These are phyloP conservation scores for Neopestalotiopsis sp. DNA, from an alignment of 2,329 filamentous ascomycete species.

Conservation along the genomic window DNA sequence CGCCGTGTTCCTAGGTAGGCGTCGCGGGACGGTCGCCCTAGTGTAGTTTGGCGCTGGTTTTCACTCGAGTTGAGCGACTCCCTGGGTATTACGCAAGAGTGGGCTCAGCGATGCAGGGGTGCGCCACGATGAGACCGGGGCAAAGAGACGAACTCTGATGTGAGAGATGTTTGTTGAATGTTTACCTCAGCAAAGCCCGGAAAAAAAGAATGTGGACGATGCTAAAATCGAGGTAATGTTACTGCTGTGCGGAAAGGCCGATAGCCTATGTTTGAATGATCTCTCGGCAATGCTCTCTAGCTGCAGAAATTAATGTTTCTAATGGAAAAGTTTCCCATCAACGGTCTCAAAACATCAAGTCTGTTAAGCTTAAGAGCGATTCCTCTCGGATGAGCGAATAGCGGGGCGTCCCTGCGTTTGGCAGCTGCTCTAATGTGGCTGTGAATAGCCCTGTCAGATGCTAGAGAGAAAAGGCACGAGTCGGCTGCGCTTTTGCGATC, in stretches of 20 bases:
- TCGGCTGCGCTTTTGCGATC: not conserved
- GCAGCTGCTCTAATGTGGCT: conserved; percentile 18
- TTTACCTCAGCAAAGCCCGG: conserved; percentile 1
- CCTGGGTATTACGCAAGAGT: conserved; percentile 16
- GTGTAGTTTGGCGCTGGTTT: not conserved
- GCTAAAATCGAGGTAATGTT: not conserved
- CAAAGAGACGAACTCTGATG: not conserved
- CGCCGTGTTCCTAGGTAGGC: conserved; percentile 5
- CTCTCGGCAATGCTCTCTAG: not conserved
- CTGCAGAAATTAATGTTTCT: not conserved
- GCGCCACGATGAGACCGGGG: conserved; percentile 6
- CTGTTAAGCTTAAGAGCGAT: conserved; percentile 11
- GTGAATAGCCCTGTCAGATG: conserved; percentile 6
- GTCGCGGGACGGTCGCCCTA: conserved; percentile 1
- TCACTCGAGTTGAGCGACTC: not conserved
- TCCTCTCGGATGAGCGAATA: conserved; percentile 12
- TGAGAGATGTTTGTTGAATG: not conserved
- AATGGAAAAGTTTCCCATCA: not conserved
- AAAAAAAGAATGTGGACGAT: not conserved
- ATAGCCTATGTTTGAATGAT: not conserved
- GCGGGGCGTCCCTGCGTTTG: conserved; percentile 17
- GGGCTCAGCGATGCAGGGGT: conserved; percentile 8
- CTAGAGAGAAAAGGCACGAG: not conserved
- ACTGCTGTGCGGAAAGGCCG: not conserved
- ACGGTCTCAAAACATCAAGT: not conserved